Evolutionary conservation across 2,329 filamentous ascomycete species (phyloP).

Genomic region (Colletotrichum lindemuthianum): DNA sequence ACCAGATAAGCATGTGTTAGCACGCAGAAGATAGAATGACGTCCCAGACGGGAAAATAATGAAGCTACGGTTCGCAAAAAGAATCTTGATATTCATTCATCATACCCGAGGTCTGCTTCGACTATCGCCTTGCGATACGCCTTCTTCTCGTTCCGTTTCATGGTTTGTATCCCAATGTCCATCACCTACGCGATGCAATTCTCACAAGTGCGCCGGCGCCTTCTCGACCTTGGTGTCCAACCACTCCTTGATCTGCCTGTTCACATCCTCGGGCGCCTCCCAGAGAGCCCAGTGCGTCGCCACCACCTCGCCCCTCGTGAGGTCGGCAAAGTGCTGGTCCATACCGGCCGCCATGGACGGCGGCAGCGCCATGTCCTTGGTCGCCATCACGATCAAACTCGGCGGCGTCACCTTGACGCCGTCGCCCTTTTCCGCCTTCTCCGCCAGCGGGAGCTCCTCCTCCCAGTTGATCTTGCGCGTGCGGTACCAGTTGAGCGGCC

Average conservation of each 20-base stretch:
- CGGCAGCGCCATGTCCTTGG: constrained; percentile 76
- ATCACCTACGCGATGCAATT: not conserved
- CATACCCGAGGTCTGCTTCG: too few relatives aligned
- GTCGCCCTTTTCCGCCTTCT: constrained; percentile 53
- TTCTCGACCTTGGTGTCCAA: constrained; percentile 53
- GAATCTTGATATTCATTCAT: too few relatives aligned
- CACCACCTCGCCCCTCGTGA: constrained; percentile 73
- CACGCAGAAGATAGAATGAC: too few relatives aligned
- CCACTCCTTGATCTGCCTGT: constrained; percentile 75
- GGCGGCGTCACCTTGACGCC: constrained; percentile 65
- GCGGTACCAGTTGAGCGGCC: constrained; percentile 91
- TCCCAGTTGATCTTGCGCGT: constrained; percentile 77
- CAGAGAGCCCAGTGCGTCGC: constrained; percentile 85
- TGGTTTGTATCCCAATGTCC: not conserved
- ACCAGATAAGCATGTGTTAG: not conserved
- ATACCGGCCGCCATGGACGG: constrained; percentile 77
- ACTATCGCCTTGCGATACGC: too few relatives aligned
- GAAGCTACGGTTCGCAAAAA: not conserved
- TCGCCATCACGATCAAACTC: constrained; percentile 79
- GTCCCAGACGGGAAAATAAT: too few relatives aligned
- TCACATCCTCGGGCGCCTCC: constrained; percentile 77
- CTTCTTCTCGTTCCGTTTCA: too few relatives aligned
- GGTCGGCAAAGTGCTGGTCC: constrained; percentile 71
- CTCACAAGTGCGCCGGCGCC: constrained; percentile 28
- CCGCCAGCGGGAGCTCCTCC: constrained; percentile 73